Evolutionary conservation across 768 basidiomycete genomes (phyloP).

Genomic region (Amanita polypyramis): DNA sequence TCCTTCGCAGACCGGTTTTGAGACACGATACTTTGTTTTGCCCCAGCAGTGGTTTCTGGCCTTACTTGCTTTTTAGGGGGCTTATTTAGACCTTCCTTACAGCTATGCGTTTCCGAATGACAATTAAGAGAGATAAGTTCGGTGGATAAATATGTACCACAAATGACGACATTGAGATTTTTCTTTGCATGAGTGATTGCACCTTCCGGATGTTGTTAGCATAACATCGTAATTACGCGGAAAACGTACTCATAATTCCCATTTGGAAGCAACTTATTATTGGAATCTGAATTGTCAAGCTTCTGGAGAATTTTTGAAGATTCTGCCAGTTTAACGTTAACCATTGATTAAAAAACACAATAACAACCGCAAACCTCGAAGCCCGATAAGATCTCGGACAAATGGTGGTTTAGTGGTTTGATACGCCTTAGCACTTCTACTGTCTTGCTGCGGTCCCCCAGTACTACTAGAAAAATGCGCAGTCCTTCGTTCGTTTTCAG

Average conservation of each 20-base stretch:
- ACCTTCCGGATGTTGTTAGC: conserved; percentile 31
- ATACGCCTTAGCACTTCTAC: neutral
- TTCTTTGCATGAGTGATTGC: conserved; percentile 74
- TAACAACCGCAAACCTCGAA: conserved; percentile 12
- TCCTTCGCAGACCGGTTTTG: neutral
- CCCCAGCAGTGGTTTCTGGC: neutral
- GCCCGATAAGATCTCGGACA: conserved; percentile 26
- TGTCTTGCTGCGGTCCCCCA: neutral
- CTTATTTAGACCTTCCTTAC: conserved; percentile 49
- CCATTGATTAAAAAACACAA: neutral
- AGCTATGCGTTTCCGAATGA: conserved; percentile 32
- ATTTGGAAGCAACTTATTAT: conserved; percentile 35
- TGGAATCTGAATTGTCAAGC: neutral
- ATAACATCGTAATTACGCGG: neutral
- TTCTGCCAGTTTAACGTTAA: neutral
- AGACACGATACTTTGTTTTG: neutral
- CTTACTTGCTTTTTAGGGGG: conserved; percentile 9
- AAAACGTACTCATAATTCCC: conserved; percentile 52
- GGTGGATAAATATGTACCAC: conserved; percentile 37
- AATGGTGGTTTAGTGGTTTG: neutral
- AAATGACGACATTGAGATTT: conserved; percentile 66
- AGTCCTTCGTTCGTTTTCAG: neutral
- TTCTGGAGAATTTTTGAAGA: conserved; percentile 2
- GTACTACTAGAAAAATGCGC: neutral
- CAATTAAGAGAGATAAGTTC: conserved; percentile 1